These are phyloP conservation scores for Chondrostereum purpureum DNA, from an alignment of 1,284 basidiomycete genomes.

Conservation along the genomic window DNA sequence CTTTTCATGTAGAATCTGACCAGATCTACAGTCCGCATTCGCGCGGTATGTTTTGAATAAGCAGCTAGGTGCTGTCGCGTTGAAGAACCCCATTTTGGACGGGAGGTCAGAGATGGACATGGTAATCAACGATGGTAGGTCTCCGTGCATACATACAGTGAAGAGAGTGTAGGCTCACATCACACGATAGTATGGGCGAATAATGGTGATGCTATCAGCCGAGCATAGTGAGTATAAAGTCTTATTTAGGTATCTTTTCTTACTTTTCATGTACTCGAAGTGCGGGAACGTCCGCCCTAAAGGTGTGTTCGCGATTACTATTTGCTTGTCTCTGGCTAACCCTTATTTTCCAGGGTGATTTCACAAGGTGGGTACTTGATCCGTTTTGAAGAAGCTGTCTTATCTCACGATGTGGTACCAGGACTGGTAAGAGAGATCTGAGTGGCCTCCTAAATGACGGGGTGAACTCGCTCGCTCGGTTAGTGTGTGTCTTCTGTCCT, in stretches of 20 bases:
- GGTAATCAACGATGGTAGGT: constrained; percentile 85
- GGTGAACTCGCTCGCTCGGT: constrained; percentile 83
- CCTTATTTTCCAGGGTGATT: constrained; percentile 64
- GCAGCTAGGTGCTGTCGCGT: constrained; percentile 77
- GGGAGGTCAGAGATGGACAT: constrained; percentile 60
- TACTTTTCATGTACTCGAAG: constrained; percentile 32
- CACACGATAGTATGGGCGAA: constrained; percentile 81
- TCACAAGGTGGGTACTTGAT: constrained; percentile 62
- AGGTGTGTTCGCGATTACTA: constrained; percentile 40
- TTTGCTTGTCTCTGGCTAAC: constrained; percentile 3
- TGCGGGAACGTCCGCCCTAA: constrained; percentile 87
- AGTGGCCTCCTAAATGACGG: constrained; percentile 90
- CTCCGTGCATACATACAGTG: constrained; percentile 8
- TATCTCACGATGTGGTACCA: constrained; percentile 19
- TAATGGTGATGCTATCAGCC: constrained; percentile 85
- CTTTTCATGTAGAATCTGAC: constrained; percentile 1
- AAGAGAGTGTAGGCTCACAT: no score
- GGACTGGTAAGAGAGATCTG: constrained; percentile 91
- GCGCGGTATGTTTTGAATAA: constrained; percentile 75
- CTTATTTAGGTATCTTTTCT: no score
- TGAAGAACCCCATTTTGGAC: constrained; percentile 47
- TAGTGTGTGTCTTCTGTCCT: constrained; percentile 4
- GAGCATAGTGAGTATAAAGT: constrained; percentile 78
- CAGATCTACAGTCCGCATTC: constrained; percentile 69
- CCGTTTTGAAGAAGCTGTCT: background rate